phyloP scores from a whole-genome alignment of 805 yeast genomes.

The Starmerella potacharoeniae region DNA sequence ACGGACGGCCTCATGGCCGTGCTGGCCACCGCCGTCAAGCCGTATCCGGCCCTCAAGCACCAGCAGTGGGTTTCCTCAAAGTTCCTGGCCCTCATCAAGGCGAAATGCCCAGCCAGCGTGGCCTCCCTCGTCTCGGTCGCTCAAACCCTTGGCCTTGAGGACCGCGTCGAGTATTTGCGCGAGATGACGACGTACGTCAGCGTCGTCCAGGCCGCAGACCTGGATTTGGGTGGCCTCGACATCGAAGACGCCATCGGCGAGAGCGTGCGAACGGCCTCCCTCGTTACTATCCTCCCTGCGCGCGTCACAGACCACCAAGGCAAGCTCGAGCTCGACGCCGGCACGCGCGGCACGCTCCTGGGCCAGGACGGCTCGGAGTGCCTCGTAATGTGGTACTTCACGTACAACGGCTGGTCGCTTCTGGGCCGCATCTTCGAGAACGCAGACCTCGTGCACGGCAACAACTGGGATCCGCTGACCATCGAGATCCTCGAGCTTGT shows the following conservation, averaged over 20 bases:
- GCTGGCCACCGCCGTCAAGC: constrained; percentile 34
- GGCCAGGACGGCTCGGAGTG: constrained; percentile 30
- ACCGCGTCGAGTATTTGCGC: constrained; percentile 40
- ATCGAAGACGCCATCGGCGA: constrained; percentile 35
- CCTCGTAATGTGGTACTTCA: constrained; percentile 54
- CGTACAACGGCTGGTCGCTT: constrained; percentile 78
- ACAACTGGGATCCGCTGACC: constrained; percentile 32
- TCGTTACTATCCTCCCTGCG: constrained; percentile 45
- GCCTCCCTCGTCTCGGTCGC: constrained; percentile 39
- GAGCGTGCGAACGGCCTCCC: constrained; percentile 23
- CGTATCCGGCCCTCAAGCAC: constrained; percentile 37
- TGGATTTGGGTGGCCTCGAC: constrained; percentile 30
- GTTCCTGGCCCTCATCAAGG: constrained; percentile 43
- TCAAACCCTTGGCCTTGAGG: constrained; percentile 7
- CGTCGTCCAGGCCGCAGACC: constrained; percentile 6
- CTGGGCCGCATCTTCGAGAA: constrained; percentile 70
- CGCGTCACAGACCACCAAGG: constrained; percentile 39
- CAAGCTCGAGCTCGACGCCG: constrained; percentile 37
- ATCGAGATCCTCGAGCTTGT: constrained; percentile 43
- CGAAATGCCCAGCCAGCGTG: constrained; percentile 61
- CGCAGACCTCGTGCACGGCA: constrained; percentile 27
- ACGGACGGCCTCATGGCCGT: constrained; percentile 23
- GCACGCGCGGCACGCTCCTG: constrained; percentile 62
- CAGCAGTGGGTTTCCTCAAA: constrained; percentile 40
- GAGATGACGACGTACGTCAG: constrained; percentile 49